Percentiles rank a stretch among this genome's conserved stretches.
phyloP scores from a whole-genome alignment of 2,329 filamentous ascomycete species.

The Magnaporthiopsis incrustans region DNA sequence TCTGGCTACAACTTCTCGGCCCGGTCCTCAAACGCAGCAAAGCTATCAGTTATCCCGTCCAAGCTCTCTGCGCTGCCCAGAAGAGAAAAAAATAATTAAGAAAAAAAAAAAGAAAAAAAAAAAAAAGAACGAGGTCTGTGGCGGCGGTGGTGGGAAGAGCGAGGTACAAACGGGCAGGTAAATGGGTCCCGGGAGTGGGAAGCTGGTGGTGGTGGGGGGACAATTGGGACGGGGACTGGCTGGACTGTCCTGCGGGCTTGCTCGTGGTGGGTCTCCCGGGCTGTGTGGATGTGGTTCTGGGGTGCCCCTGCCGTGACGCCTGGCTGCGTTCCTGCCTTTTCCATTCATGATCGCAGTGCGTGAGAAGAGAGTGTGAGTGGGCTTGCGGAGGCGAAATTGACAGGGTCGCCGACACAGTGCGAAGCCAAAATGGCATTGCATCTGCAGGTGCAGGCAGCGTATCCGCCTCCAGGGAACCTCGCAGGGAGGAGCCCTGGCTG shows the following conservation, averaged over 20 bases:
- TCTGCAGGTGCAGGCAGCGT: not conserved
- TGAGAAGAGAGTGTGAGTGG: not conserved
- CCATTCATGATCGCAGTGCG: not conserved
- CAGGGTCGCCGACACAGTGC: constrained; percentile 4
- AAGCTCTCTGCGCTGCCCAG: not conserved
- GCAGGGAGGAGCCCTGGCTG: not conserved
- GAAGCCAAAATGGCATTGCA: constrained; percentile 1
- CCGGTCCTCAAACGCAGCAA: not conserved
- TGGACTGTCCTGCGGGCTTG: not conserved
- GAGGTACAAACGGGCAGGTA: not conserved
- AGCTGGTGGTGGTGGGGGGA: not conserved
- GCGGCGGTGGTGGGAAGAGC: not conserved
- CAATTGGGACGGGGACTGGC: not conserved
- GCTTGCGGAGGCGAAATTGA: constrained; percentile 3
- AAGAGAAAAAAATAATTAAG: too few species aligned
- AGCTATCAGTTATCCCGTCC: not conserved
- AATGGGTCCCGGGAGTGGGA: not conserved
- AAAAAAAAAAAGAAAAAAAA: too few species aligned
- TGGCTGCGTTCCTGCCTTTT: not conserved
- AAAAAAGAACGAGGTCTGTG: not conserved
- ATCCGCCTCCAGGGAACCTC: not conserved
- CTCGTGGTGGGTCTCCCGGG: too few species aligned
- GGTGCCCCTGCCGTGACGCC: not conserved
- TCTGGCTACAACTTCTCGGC: not conserved
- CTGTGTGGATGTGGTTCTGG: not conserved